Evolutionary conservation across 179 eudicot genomes (phyloP).

Genomic region (Drosera spatulata): DNA sequence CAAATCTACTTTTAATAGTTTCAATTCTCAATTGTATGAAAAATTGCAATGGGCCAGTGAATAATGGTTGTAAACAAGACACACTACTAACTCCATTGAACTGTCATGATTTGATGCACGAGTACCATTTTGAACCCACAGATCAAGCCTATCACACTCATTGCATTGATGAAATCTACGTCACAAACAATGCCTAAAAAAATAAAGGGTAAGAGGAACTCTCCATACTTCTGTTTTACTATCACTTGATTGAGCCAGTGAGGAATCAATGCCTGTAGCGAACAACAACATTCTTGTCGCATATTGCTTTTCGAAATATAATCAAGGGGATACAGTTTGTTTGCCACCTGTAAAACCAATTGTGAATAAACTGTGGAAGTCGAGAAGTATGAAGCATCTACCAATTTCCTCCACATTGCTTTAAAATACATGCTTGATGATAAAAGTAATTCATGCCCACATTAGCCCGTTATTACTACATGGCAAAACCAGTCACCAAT

Average conservation of each 20-base stretch:
- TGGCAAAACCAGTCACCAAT: too few species aligned
- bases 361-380: neutral
- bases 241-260: constrained; percentile 24
- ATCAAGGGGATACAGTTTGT: constrained; percentile 67
- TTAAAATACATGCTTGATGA: neutral
- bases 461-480: too few species aligned
- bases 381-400: neutral
- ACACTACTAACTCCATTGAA: too few species aligned
- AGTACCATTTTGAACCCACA: too few species aligned
- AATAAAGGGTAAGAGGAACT: neutral
- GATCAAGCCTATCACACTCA: too few species aligned
- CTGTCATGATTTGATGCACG: too few species aligned
- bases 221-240: constrained; percentile 42
- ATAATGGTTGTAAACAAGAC: too few species aligned
- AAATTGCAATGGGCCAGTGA: too few species aligned
- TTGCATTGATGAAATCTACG: too few species aligned
- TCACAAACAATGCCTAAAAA: neutral
- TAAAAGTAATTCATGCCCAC: too few species aligned
- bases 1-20: too few species aligned
- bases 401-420: neutral
- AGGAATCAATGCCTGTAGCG: constrained; percentile 46
- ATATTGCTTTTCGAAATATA: constrained; percentile 51
- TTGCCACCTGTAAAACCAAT: constrained; percentile 56
- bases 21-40: too few species aligned
- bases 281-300: constrained; percentile 71